phyloP scores from a whole-genome alignment of 2,329 filamentous ascomycete genomes.

The Fusarium hainanense region DNA sequence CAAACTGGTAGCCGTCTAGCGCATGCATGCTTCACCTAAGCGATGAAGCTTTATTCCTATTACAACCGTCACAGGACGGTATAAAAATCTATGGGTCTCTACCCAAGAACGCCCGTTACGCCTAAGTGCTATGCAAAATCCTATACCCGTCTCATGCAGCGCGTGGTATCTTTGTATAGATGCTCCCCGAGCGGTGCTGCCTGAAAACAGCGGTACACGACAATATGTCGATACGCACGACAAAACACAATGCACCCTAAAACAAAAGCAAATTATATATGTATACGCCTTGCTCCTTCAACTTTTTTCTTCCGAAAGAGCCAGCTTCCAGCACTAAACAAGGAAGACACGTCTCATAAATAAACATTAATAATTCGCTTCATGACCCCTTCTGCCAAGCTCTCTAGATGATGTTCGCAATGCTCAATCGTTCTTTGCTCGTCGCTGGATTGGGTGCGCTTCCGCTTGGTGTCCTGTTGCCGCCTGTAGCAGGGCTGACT shows the following conservation, averaged over 20 bases:
- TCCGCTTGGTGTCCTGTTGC: constrained; percentile 38
- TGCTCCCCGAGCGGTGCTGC: constrained; percentile 3
- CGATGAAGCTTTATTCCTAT: constrained; percentile 27
- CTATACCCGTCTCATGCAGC: constrained; percentile 32
- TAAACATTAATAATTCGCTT: constrained; percentile 41
- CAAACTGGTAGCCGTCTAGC: constrained; percentile 15
- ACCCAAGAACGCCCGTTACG: constrained; percentile 35
- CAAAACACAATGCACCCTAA: constrained; percentile 21
- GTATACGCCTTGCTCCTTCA: constrained; percentile 25
- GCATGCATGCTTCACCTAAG: constrained; percentile 14
- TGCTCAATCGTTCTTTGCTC: constrained; percentile 53
- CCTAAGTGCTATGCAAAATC: constrained; percentile 34
- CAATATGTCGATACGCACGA: constrained; percentile 17
- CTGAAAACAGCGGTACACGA: constrained; percentile 19
- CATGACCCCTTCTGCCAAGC: neutral
- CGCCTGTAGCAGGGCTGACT: constrained; percentile 45
- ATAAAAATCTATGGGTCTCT: constrained; percentile 33
- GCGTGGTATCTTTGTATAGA: constrained; percentile 32
- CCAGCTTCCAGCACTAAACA: constrained; percentile 26
- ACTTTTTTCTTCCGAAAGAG: constrained; percentile 23
- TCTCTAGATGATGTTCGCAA: constrained; percentile 58
- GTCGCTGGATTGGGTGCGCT: constrained; percentile 26
- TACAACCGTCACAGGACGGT: constrained; percentile 16
- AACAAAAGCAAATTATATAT: constrained; percentile 14
- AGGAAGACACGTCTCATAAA: constrained; percentile 21